Evolutionary conservation across 2,329 filamentous ascomycete species (phyloP).

Genomic region (Ascochyta pisi): DNA sequence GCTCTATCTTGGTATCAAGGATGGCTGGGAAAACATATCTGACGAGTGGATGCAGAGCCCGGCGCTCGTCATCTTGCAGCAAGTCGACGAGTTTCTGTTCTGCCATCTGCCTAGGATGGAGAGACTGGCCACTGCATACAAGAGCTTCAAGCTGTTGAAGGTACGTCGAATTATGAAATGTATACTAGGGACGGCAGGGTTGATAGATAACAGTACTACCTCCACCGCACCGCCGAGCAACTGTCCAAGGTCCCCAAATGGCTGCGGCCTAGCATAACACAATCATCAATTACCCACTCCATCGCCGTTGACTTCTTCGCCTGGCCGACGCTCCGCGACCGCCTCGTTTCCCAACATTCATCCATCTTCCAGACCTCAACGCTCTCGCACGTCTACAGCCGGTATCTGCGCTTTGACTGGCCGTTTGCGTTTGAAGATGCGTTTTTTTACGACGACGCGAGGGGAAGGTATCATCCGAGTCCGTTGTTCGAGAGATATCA

Average conservation of each 20-base stretch:
- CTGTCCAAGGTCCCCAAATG: constrained; percentile 38
- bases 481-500: constrained; percentile 44
- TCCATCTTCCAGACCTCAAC: constrained; percentile 30
- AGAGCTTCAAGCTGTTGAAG: constrained; percentile 46
- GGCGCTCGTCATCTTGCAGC: constrained; percentile 36
- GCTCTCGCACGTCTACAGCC: constrained; percentile 33
- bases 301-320: constrained; percentile 45
- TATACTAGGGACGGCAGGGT: background rate
- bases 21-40: constrained; percentile 36
- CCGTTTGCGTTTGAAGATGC: constrained; percentile 43
- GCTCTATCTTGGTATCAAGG: constrained; percentile 38
- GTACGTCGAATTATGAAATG: constrained; percentile 12
- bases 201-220: constrained; percentile 35
- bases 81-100: constrained; percentile 42
- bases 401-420: constrained; percentile 42
- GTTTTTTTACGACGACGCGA: constrained; percentile 34
- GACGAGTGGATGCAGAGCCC: constrained; percentile 41
- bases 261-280: constrained; percentile 33
- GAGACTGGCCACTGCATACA: constrained; percentile 39
- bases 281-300: constrained; percentile 37
- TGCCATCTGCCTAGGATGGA: constrained; percentile 31
- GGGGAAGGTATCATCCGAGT: constrained; percentile 25
- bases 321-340: constrained; percentile 42
- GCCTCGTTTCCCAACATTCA: constrained; percentile 33
- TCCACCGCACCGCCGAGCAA: constrained; percentile 35